These are phyloP conservation scores for Scheffersomyces amazonensis DNA, from an alignment of 805 yeast species.

Conservation along the genomic window DNA sequence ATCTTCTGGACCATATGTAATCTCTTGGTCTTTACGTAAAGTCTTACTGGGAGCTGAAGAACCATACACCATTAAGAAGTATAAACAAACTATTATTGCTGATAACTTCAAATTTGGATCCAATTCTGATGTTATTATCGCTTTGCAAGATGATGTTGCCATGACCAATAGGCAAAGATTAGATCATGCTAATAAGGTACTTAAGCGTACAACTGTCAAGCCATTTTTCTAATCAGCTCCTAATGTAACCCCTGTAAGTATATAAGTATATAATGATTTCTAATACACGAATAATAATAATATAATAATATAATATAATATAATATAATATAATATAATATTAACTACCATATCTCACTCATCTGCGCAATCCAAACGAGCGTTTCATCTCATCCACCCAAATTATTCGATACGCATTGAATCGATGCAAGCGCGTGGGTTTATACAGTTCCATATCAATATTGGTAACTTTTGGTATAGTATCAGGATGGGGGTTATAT, in stretches of 20 bases:
- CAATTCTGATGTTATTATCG: slow-evolving; percentile 66
- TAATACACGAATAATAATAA: too few relatives aligned
- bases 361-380: slow-evolving; percentile 41
- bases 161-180: slow-evolving; percentile 62
- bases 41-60: slow-evolving; percentile 45
- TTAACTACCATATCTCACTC: neutral
- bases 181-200: slow-evolving; percentile 44
- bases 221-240: too few relatives aligned
- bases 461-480: slow-evolving; percentile 11
- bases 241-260: too few relatives aligned
- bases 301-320: too few relatives aligned
- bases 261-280: too few relatives aligned
- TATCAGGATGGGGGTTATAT: slow-evolving; percentile 28
- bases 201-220: too few relatives aligned
- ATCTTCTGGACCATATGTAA: slow-evolving; percentile 77
- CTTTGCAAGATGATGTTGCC: slow-evolving; percentile 73
- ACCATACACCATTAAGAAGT: slow-evolving; percentile 59
- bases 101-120: slow-evolving; percentile 79
- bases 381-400: slow-evolving; percentile 61
- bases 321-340: too few relatives aligned
- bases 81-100: slow-evolving; percentile 60
- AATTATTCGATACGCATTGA: slow-evolving; percentile 57
- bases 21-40: slow-evolving; percentile 73
- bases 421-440: slow-evolving; percentile 55
- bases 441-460: slow-evolving; percentile 25